Evolutionary conservation across 116 monocot species (phyloP).

Genomic region (Iris pallida): DNA sequence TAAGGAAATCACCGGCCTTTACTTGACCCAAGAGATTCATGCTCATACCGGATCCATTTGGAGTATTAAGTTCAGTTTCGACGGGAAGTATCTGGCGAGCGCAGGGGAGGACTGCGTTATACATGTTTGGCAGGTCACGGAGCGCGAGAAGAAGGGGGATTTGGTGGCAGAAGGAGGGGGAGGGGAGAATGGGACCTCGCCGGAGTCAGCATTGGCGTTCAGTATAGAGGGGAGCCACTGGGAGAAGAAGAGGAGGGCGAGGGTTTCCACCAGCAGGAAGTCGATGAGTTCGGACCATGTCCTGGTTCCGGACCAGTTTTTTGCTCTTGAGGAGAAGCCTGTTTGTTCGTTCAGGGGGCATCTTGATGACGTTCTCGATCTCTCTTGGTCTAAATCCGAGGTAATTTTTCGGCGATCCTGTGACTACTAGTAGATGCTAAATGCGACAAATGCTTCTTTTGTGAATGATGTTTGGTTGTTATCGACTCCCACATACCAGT

Average conservation of each 20-base stretch:
- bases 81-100: slow-evolving; percentile 69
- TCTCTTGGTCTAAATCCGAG: slow-evolving; percentile 97
- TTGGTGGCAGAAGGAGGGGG: slow-evolving; percentile 13
- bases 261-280: slow-evolving; percentile 31
- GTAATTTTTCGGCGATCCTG: slow-evolving; percentile 15
- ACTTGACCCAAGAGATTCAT: slow-evolving; percentile 55
- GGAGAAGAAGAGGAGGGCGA: slow-evolving; percentile 64
- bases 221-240: slow-evolving; percentile 37
- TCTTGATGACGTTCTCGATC: slow-evolving; percentile 76
- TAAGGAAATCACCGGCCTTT: slow-evolving; percentile 71
- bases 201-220: slow-evolving; percentile 25
- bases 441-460: no score
- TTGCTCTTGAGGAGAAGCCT: slow-evolving; percentile 66
- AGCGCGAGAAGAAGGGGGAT: slow-evolving; percentile 34
- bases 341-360: slow-evolving; percentile 78
- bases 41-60: slow-evolving; percentile 76
- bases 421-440: no score
- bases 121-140: slow-evolving; percentile 67
- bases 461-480: no score
- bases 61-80: slow-evolving; percentile 68
- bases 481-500: no score
- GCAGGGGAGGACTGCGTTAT: slow-evolving; percentile 83
- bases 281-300: slow-evolving; percentile 63
- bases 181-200: slow-evolving; percentile 30
- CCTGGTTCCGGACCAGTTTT: slow-evolving; percentile 54